Conservation (phyloP, 176 grass and related monocot genomes). For the Phoenix dactylifera region DNA sequence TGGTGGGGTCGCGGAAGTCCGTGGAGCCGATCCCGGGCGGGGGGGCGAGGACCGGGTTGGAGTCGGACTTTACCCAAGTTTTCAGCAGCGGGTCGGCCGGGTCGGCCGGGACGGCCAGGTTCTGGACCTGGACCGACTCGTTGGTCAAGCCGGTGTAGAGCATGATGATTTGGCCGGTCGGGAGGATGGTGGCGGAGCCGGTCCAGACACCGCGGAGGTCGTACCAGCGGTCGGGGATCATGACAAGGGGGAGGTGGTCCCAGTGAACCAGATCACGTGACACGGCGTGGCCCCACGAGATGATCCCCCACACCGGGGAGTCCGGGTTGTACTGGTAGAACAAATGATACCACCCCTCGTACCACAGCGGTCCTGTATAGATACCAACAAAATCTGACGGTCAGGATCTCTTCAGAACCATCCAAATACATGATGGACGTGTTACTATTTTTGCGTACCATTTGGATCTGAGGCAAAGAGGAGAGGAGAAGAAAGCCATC, state of each 20-base stretch:
- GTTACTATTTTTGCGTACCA: neutral
- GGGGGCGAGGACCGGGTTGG: slow-evolving; percentile 8
- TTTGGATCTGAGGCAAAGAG: slow-evolving; percentile 1
- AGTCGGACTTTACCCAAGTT: slow-evolving; percentile 4
- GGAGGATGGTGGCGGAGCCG: slow-evolving; percentile 16
- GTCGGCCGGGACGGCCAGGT: slow-evolving; percentile 4
- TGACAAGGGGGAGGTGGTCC: slow-evolving; percentile 1
- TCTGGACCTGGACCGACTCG: slow-evolving; percentile 12
- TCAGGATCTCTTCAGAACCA: too few relatives aligned
- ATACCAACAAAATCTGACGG: neutral
- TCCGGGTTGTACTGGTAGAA: slow-evolving; percentile 19
- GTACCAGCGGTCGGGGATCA: slow-evolving; percentile 2
- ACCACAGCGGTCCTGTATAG: neutral
- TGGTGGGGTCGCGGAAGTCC: slow-evolving; percentile 17
- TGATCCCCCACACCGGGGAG: neutral
- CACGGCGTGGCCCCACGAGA: slow-evolving; percentile 8
- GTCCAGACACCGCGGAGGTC: slow-evolving; percentile 8
- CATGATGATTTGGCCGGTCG: neutral
- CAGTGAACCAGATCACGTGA: slow-evolving; percentile 8
- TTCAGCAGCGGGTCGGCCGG: slow-evolving; percentile 2
- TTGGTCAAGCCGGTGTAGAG: slow-evolving; percentile 10
- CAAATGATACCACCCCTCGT: slow-evolving; percentile 10
- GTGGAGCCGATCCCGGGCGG: neutral
- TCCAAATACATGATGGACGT: too few relatives aligned
- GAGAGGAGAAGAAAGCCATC: neutral